Conservation (phyloP, 1,284 basidiomycete genomes). For the Apiotrichum siamense region DNA sequence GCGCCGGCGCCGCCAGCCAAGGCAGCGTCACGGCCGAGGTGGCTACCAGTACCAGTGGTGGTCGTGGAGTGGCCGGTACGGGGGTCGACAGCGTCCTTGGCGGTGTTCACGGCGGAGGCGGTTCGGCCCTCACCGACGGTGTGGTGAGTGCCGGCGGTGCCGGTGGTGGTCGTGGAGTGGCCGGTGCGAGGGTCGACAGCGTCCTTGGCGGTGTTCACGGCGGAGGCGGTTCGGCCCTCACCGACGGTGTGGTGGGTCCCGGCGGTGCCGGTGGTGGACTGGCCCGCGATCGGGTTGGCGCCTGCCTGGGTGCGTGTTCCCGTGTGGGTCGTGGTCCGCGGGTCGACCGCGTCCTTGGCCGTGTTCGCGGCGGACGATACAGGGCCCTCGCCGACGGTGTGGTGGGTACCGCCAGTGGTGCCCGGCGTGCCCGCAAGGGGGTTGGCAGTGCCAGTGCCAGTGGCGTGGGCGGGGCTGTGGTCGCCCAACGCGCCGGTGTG, state of each 20-base stretch:
- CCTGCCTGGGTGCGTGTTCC: not conserved
- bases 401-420: not conserved
- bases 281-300: not conserved
- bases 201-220: not conserved
- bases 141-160: not conserved
- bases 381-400: no score
- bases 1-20: not conserved
- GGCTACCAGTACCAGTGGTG: not conserved
- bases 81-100: not conserved
- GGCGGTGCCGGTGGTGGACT: not conserved
- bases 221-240: no score
- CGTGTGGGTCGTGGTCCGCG: not conserved
- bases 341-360: not conserved
- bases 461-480: not conserved
- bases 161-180: not conserved
- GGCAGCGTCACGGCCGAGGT: not conserved
- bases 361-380: not conserved
- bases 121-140: no score
- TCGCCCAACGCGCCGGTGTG: not conserved
- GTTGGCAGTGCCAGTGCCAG: not conserved
- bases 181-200: not conserved
- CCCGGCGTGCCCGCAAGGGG: not conserved
- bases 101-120: not conserved
- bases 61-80: not conserved
- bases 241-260: not conserved